Percentiles rank a stretch among this genome's conserved stretches.
phyloP scores from a whole-genome alignment of 352 stramenopile species.

The Globisporangium orthogonon region DNA sequence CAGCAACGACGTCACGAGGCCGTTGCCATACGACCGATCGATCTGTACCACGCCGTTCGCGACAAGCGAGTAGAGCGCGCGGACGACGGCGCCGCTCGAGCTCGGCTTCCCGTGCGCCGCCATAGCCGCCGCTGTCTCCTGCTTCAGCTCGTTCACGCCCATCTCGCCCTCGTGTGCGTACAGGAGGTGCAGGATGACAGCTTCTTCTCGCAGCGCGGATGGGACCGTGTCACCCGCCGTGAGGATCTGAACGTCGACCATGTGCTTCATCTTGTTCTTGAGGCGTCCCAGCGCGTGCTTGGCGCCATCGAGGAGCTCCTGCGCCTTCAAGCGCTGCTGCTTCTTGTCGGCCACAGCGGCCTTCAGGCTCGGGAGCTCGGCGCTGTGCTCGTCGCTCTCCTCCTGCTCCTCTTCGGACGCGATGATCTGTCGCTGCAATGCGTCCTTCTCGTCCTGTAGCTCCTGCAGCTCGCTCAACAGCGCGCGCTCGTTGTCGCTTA shows the following conservation, averaged over 20 bases:
- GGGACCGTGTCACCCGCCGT: slow-evolving; percentile 37
- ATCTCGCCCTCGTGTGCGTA: slow-evolving; percentile 58
- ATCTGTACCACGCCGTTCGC: slow-evolving; percentile 68
- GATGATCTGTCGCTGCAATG: slow-evolving; percentile 40
- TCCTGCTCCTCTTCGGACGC: slow-evolving; percentile 32
- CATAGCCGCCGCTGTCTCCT: slow-evolving; percentile 34
- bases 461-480: slow-evolving; percentile 22
- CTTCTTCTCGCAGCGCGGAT: slow-evolving; percentile 41
- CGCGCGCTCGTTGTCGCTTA: slow-evolving; percentile 16
- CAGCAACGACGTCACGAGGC: slow-evolving; percentile 56
- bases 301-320: slow-evolving; percentile 30
- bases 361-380: slow-evolving; percentile 29
- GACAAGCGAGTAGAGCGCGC: slow-evolving; percentile 61
- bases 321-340: slow-evolving; percentile 11
- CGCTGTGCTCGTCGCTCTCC: slow-evolving; percentile 26
- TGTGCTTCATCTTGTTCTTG: slow-evolving; percentile 60
- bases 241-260: slow-evolving; percentile 58
- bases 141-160: slow-evolving; percentile 57
- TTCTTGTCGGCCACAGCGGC: slow-evolving; percentile 25
- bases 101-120: slow-evolving; percentile 34
- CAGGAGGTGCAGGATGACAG: slow-evolving; percentile 55
- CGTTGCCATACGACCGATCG: slow-evolving; percentile 54
- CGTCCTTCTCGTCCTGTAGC: slow-evolving; percentile 39
- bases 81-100: slow-evolving; percentile 36
- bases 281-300: slow-evolving; percentile 31